phyloP scores from a whole-genome alignment of 2,329 filamentous ascomycete species.

The Xylaria sp. region DNA sequence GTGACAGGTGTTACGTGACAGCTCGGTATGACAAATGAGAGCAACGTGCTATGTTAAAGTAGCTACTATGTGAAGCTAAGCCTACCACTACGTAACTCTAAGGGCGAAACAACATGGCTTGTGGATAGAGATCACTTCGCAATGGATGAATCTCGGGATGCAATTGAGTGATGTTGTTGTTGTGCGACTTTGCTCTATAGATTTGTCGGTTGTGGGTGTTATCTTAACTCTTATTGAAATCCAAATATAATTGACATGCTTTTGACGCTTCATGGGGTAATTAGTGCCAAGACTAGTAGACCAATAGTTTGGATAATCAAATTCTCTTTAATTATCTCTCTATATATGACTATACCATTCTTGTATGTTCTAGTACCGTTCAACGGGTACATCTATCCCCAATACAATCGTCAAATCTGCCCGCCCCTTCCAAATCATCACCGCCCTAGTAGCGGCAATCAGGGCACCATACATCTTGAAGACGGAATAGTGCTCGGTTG shows the following conservation, averaged over 20 bases:
- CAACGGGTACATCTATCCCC: background rate
- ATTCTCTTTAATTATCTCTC: background rate
- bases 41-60: too few relatives aligned
- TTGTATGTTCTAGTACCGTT: background rate
- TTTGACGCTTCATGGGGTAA: background rate
- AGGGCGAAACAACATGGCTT: too few relatives aligned
- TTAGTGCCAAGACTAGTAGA: too few relatives aligned
- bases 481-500: slow-evolving; percentile 19
- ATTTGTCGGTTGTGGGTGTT: background rate
- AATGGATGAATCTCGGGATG: too few relatives aligned
- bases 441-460: slow-evolving; percentile 12
- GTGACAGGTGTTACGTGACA: too few relatives aligned
- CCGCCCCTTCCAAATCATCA: background rate
- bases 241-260: background rate
- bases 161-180: too few relatives aligned
- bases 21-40: too few relatives aligned
- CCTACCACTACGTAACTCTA: too few relatives aligned
- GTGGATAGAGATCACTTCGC: too few relatives aligned
- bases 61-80: too few relatives aligned
- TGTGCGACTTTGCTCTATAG: too few relatives aligned
- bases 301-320: background rate
- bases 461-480: slow-evolving; percentile 36
- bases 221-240: background rate
- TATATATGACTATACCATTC: background rate
- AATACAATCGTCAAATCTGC: background rate